A percentile compares a stretch with the other conserved stretches of the same genome.
Conservation (phyloP, 306 rosid genomes). For the Sicyos edulis region DNA sequence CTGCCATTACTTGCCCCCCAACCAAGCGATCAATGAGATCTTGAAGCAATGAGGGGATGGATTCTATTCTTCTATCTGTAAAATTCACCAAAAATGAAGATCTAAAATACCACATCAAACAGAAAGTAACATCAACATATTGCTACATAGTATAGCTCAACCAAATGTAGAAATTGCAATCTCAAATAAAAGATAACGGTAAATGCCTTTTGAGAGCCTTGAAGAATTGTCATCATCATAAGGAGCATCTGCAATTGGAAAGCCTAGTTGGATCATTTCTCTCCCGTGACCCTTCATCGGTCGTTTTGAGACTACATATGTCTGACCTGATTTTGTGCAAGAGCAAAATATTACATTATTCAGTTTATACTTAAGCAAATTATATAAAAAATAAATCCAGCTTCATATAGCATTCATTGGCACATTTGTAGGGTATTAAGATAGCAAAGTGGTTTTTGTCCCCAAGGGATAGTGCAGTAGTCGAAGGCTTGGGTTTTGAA, state of each 20-base stretch:
- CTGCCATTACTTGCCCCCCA: conserved; percentile 48
- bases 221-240: conserved; percentile 47
- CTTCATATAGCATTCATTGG: background rate
- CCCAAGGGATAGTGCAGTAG: too few species aligned
- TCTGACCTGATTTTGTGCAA: conserved; percentile 43
- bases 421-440: background rate
- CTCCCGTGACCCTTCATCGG: conserved; percentile 83
- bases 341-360: background rate
- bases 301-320: conserved; percentile 54
- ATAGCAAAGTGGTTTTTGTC: background rate
- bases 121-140: conserved; percentile 2
- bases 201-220: conserved; percentile 61
- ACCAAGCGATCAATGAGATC: conserved; percentile 59
- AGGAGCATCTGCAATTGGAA: conserved; percentile 61
- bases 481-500: too few species aligned
- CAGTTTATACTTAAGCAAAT: background rate
- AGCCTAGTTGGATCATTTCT: conserved; percentile 73
- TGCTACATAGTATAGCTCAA: background rate
- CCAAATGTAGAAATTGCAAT: background rate
- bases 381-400: background rate
- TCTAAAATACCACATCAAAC: background rate
- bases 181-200: background rate
- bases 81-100: conserved; percentile 28
- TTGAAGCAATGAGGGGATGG: conserved; percentile 74
- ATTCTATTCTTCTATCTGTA: conserved; percentile 69